Percentiles rank a stretch among this genome's conserved stretches.
These are phyloP conservation scores for Gossypium raimondii DNA, from an alignment of 345 rosid species.

Conservation along the genomic window DNA sequence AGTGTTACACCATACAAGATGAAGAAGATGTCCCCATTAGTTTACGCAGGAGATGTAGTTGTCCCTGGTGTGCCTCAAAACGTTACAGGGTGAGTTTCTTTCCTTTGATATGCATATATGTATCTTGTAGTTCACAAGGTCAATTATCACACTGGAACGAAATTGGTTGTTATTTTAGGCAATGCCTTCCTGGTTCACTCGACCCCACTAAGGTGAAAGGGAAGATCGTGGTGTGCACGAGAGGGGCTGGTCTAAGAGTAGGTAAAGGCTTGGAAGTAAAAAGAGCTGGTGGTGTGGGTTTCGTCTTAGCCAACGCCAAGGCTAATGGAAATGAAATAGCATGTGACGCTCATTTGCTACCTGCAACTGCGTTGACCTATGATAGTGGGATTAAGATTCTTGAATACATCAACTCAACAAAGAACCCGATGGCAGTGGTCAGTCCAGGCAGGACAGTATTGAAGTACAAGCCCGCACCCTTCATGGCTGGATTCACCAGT, in stretches of 20 bases:
- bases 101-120: not conserved
- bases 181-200: slow-evolving; percentile 67
- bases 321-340: slow-evolving; percentile 28
- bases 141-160: not conserved
- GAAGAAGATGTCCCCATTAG: slow-evolving; percentile 46
- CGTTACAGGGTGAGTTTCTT: slow-evolving; percentile 35
- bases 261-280: slow-evolving; percentile 71
- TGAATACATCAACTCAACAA: slow-evolving; percentile 54
- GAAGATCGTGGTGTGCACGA: slow-evolving; percentile 72
- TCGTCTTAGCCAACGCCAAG: slow-evolving; percentile 49
- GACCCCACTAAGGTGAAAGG: slow-evolving; percentile 53
- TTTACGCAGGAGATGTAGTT: slow-evolving; percentile 55
- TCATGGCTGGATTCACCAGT: slow-evolving; percentile 63
- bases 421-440: slow-evolving; percentile 48
- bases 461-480: slow-evolving; percentile 52
- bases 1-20: slow-evolving; percentile 47
- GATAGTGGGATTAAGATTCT: slow-evolving; percentile 35
- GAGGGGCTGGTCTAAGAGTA: slow-evolving; percentile 56
- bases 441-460: slow-evolving; percentile 39
- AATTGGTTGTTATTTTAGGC: slow-evolving; percentile 28
- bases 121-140: not conserved
- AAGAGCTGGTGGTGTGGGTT: slow-evolving; percentile 78
- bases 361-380: slow-evolving; percentile 41
- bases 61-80: slow-evolving; percentile 37
- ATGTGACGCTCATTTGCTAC: slow-evolving; percentile 54